These are phyloP conservation scores for Eragrostis curvula DNA, from an alignment of 176 grass and related monocot species.

Conservation along the genomic window DNA sequence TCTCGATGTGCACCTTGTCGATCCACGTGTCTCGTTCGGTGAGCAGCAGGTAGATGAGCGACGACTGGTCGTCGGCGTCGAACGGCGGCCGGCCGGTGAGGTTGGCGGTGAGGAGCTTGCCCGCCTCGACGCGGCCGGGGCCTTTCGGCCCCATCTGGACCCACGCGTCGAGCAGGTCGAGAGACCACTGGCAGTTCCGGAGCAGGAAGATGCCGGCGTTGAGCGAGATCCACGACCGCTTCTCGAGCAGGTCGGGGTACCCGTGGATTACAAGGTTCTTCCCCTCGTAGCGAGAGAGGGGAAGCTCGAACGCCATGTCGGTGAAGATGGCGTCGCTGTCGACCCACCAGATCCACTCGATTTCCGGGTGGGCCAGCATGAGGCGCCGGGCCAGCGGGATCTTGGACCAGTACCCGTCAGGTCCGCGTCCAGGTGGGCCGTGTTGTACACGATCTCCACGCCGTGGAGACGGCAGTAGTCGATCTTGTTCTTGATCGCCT, in stretches of 20 bases:
- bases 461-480: slow-evolving; percentile 89
- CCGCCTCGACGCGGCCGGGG: slow-evolving; percentile 55
- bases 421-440: slow-evolving; percentile 57
- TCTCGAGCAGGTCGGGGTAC: slow-evolving; percentile 53
- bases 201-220: slow-evolving; percentile 79
- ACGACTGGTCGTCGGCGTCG: slow-evolving; percentile 86
- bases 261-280: slow-evolving; percentile 69
- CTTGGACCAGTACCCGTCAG: slow-evolving; percentile 74
- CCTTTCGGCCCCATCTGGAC: slow-evolving; percentile 68
- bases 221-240: slow-evolving; percentile 64
- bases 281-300: slow-evolving; percentile 44
- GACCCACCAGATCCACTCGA: slow-evolving; percentile 94
- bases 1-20: slow-evolving; percentile 70
- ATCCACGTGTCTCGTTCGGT: slow-evolving; percentile 63
- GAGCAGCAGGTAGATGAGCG: slow-evolving; percentile 73
- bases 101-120: slow-evolving; percentile 52
- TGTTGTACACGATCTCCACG: slow-evolving; percentile 78
- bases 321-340: slow-evolving; percentile 80
- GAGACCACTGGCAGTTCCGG: slow-evolving; percentile 87
- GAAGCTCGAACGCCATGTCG: slow-evolving; percentile 87
- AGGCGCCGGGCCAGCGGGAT: slow-evolving; percentile 65
- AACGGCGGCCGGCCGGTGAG: slow-evolving; percentile 62
- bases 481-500: slow-evolving; percentile 85
- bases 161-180: slow-evolving; percentile 77
- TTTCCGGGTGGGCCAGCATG: slow-evolving; percentile 82